phyloP scores from a whole-genome alignment of 1,284 basidiomycete species.

The Ustilago bromivora region DNA sequence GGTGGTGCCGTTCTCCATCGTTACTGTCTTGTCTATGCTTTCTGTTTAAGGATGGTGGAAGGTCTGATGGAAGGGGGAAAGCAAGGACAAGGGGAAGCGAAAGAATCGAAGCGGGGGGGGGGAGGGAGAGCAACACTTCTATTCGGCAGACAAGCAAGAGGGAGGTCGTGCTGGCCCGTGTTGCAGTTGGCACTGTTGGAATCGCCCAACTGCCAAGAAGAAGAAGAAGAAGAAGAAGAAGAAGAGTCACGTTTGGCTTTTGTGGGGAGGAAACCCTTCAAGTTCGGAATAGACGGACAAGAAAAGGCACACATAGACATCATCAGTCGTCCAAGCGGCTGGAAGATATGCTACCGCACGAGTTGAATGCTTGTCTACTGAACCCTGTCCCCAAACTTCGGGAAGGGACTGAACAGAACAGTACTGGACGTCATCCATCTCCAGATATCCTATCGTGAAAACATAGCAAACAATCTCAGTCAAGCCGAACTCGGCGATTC shows the following conservation, averaged over 20 bases:
- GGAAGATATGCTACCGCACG: no score
- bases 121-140: no score
- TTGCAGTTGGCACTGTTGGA: background rate
- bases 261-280: slow-evolving; percentile 27
- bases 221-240: background rate
- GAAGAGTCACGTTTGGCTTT: background rate
- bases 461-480: background rate
- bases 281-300: slow-evolving; percentile 29
- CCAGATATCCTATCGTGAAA: slow-evolving; percentile 12
- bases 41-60: background rate
- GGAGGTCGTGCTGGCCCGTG: background rate
- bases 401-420: no score
- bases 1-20: slow-evolving; percentile 16
- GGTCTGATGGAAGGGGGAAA: background rate
- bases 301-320: background rate
- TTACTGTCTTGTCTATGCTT: background rate
- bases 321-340: no score
- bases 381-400: no score
- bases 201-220: slow-evolving; percentile 6
- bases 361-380: no score
- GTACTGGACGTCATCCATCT: no score
- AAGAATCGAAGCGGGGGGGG: no score
- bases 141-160: no score
- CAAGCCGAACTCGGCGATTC: background rate
- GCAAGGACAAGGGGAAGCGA: background rate